A percentile compares a stretch with the other conserved stretches of the same genome.
Conservation (phyloP, 495 filamentous ascomycete species). For the Lichina pygmaea region DNA sequence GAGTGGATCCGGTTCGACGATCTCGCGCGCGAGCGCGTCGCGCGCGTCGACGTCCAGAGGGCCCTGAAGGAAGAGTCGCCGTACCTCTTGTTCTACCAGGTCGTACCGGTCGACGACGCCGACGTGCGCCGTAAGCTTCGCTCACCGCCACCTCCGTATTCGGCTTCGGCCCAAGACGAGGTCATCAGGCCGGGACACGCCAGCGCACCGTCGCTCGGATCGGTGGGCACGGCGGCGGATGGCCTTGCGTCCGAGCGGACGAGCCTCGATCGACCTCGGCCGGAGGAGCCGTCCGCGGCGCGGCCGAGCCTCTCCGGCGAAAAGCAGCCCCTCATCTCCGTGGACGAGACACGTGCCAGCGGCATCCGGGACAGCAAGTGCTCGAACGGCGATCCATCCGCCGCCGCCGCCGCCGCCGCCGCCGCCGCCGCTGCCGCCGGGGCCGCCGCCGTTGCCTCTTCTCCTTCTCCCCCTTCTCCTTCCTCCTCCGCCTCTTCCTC, state of each 20-base stretch:
- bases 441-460: constrained; percentile 31
- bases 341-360: constrained; percentile 19
- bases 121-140: constrained; percentile 11
- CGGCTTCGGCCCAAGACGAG: constrained; percentile 10
- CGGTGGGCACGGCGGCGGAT: no score
- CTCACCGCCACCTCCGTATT: neutral
- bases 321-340: constrained; percentile 10
- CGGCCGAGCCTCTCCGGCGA: neutral
- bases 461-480: no score
- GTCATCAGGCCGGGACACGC: constrained; percentile 8
- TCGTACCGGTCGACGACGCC: constrained; percentile 48
- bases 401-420: constrained; percentile 8
- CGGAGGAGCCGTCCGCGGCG: neutral
- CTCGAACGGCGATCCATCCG: constrained; percentile 30
- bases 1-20: constrained; percentile 87
- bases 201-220: neutral
- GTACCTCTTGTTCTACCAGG: constrained; percentile 87
- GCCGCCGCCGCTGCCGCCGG: constrained; percentile 29
- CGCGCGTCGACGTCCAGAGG: constrained; percentile 49
- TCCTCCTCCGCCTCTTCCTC: no score
- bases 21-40: constrained; percentile 40
- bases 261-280: neutral
- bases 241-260: neutral
- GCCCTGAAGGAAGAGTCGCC: constrained; percentile 62
- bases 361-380: constrained; percentile 14